Base-by-base conservation (phyloP, 192 early-diverging fungal genomes). In the Allomyces javanicus region DNA sequence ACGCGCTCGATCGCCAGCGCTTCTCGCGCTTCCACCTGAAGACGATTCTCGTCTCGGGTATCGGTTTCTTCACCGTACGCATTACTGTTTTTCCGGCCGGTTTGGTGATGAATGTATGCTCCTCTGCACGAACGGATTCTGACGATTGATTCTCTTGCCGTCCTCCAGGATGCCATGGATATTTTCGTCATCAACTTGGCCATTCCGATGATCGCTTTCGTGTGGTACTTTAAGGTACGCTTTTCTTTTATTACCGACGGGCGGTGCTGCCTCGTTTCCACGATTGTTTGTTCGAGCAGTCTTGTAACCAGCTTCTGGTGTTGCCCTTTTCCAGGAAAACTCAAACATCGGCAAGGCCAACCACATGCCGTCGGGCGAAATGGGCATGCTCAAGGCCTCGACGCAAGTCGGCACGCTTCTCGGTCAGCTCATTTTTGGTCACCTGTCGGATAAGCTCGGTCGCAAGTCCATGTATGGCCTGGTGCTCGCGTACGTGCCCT, bases 161-260 rank as follows among this genome's bases (percentile, higher is more conserved):
- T 7, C 9, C 7, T 40, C 33, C 7, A 40, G 33, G 50, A 58
- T 58, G 50, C 50, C 3, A 14, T 58, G 17, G 50, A 58, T n/a
- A 83, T 92, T 63, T 94, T 94, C 69, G 84, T 92, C 66, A 97
- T 97, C 72, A 88, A 88, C 71, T 80, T 94, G 67, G 87, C 88
- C 22, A 81, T 91, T n/a, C 85, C 89, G 65, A 97, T 97, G 83
- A 74, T 93, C 14, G 12, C 55, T 14, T 58, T 21, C 21, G 50
- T 58, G 7, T 58, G 50, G 50, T 58, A 58, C 5, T n/a, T 58
- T 12, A n/a, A 58, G 17, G 50, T n/a, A 12, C 17, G 21, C 17
- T 40, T 7, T 7, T 27, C 33, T 9, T 40, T 40, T 7, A 3
- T 40, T 7, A 3, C 33, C 33, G 33, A 9, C 33, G 4, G 33